These are phyloP conservation scores for Haplographium delicatum DNA, from an alignment of 495 filamentous ascomycete genomes.

Conservation along the genomic window DNA sequence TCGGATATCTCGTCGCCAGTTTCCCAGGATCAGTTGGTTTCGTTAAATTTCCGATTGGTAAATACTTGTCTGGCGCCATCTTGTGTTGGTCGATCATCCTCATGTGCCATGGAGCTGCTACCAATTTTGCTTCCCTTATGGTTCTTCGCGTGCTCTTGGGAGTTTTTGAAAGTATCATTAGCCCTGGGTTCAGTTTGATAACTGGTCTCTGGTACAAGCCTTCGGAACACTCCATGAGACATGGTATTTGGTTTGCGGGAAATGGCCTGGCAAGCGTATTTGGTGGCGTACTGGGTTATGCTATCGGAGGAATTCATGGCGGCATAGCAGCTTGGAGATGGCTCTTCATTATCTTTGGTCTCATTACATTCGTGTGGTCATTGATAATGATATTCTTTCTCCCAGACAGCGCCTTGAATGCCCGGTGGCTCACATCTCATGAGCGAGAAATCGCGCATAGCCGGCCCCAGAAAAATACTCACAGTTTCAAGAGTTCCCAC, in stretches of 20 bases:
- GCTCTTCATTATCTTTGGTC: constrained; percentile 33
- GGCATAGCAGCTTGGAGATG: constrained; percentile 5
- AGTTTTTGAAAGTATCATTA: constrained; percentile 55
- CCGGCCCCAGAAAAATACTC: constrained; percentile 20
- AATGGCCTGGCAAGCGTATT: constrained; percentile 38
- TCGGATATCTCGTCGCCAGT: constrained; percentile 59
- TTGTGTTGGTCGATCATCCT: constrained; percentile 39
- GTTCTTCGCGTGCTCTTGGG: constrained; percentile 59
- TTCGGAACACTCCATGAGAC: constrained; percentile 4
- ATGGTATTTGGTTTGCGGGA: constrained; percentile 37
- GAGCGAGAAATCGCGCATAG: constrained; percentile 33
- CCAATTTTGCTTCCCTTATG: constrained; percentile 39
- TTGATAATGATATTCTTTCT: constrained; percentile 28
- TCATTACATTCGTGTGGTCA: constrained; percentile 28
- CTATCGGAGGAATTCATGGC: constrained; percentile 6
- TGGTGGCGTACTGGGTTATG: constrained; percentile 39
- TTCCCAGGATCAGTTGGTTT: constrained; percentile 52
- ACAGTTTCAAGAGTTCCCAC: constrained; percentile 24
- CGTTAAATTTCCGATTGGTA: constrained; percentile 47
- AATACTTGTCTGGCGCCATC: constrained; percentile 52
- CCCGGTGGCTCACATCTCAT: constrained; percentile 32
- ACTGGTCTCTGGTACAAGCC: constrained; percentile 57
- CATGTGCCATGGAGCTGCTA: constrained; percentile 45
- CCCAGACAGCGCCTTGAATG: constrained; percentile 28
- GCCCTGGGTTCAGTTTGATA: constrained; percentile 54